phyloP scores from a whole-genome alignment of 164 flowering plant species.

The Amborella trichopoda region DNA sequence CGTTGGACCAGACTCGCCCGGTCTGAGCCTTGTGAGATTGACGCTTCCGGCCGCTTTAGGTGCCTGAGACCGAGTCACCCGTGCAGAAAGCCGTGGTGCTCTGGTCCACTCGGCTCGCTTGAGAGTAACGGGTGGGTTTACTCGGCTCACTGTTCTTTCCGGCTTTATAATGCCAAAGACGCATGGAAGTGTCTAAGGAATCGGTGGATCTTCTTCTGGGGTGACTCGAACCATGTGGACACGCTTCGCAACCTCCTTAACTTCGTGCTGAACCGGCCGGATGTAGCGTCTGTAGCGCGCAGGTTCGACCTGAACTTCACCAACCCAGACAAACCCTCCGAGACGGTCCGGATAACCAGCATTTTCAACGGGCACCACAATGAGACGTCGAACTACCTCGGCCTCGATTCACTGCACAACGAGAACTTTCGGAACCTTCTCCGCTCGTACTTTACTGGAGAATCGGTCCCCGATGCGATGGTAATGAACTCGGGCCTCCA shows the following conservation, averaged over 20 bases:
- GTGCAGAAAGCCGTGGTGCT: slow-evolving; percentile 71
- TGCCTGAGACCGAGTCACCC: slow-evolving; percentile 39
- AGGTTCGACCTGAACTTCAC: slow-evolving; percentile 64
- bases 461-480: slow-evolving; percentile 61
- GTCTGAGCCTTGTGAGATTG: slow-evolving; percentile 53
- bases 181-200: slow-evolving; percentile 83
- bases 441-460: slow-evolving; percentile 40
- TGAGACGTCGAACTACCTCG: slow-evolving; percentile 48
- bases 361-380: slow-evolving; percentile 91
- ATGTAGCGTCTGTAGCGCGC: slow-evolving; percentile 40
- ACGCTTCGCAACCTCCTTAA: slow-evolving; percentile 76
- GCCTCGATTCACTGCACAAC: slow-evolving; percentile 58
- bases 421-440: slow-evolving; percentile 41
- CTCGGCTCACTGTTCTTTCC: slow-evolving; percentile 76
- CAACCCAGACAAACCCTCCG: slow-evolving; percentile 51
- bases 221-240: slow-evolving; percentile 97
- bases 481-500: slow-evolving; percentile 92
- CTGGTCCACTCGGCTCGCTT: slow-evolving; percentile 54
- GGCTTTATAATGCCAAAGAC: slow-evolving; percentile 29
- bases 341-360: slow-evolving; percentile 67
- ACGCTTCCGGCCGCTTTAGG: slow-evolving; percentile 65
- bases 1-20: slow-evolving; percentile 77
- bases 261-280: slow-evolving; percentile 48
- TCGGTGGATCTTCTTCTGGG: slow-evolving; percentile 98
- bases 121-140: slow-evolving; percentile 99